Conservation (phyloP, 306 rosid species). For the Prinsepia uniflora region DNA sequence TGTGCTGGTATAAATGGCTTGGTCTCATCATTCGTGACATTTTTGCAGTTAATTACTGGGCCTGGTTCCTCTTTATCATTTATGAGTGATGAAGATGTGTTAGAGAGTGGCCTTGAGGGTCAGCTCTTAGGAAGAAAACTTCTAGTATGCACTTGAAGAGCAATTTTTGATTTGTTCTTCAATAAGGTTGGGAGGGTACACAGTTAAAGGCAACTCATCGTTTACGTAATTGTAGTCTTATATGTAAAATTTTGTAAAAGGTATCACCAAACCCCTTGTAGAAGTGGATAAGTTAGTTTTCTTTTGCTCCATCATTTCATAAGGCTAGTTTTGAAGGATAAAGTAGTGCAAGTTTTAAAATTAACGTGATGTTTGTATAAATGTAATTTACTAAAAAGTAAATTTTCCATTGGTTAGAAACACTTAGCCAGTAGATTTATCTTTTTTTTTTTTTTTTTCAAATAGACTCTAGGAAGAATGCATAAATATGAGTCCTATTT, state of each 20-base stretch:
- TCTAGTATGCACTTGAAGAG: slow-evolving; percentile 8
- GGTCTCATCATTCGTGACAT: slow-evolving; percentile 77
- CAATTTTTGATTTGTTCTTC: neutral
- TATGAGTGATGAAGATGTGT: neutral
- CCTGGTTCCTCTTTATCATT: neutral
- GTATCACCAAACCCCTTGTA: neutral
- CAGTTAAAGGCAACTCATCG: slow-evolving; percentile 6
- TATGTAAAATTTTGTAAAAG: neutral
- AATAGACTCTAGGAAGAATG: neutral
- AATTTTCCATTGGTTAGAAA: neutral
- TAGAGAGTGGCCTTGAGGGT: neutral
- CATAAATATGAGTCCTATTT: neutral
- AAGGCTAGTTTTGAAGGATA: neutral
- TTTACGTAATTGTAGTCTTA: slow-evolving; percentile 8
- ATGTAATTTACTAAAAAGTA: neutral
- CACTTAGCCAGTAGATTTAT: neutral
- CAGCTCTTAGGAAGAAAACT: slow-evolving; percentile 8
- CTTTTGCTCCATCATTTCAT: neutral
- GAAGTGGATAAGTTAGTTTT: no score
- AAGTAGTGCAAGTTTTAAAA: neutral
- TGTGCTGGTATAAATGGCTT: slow-evolving; percentile 63
- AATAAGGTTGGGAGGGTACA: neutral
- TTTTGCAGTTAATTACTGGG: slow-evolving; percentile 63
- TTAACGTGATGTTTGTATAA: neutral
- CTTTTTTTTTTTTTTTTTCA: neutral